These are phyloP conservation scores for Conidiobolus incongruus DNA, from an alignment of 371 early-diverging fungal genomes.

Conservation along the genomic window DNA sequence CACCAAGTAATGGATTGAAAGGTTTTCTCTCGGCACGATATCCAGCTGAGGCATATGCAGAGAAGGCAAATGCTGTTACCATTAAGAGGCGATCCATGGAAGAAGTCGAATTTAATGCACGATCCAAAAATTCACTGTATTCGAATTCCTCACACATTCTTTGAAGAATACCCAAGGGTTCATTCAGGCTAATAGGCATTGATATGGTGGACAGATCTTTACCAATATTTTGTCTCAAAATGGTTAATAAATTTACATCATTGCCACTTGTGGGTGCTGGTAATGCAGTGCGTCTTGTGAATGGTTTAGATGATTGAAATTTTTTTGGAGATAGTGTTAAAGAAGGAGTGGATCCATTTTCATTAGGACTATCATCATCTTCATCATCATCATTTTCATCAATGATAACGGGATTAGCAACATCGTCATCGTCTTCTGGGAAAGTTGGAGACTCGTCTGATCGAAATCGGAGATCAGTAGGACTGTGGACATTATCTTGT, in stretches of 20 bases:
- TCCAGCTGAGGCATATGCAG: conserved; percentile 58
- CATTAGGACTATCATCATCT: conserved; percentile 6
- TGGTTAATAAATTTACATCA: conserved; percentile 59
- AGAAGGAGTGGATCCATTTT: not conserved
- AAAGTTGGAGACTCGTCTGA: conserved; percentile 4
- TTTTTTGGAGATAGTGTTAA: not conserved
- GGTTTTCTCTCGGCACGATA: conserved; percentile 73
- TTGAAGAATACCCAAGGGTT: conserved; percentile 81
- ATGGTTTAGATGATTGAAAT: not conserved
- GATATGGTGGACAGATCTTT: conserved; percentile 82
- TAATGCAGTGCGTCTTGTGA: conserved; percentile 26
- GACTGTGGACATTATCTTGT: not conserved
- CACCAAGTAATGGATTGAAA: conserved; percentile 84
- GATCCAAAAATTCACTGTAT: conserved; percentile 58
- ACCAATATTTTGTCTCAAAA: conserved; percentile 83
- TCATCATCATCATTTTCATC: conserved; percentile 5
- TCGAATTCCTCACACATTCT: conserved; percentile 80
- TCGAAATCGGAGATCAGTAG: not conserved
- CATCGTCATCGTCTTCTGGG: conserved; percentile 8
- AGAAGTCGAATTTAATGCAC: conserved; percentile 32
- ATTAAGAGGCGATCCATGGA: conserved; percentile 53
- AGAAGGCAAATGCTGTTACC: conserved; percentile 66
- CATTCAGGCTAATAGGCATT: conserved; percentile 91
- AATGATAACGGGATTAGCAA: conserved; percentile 4
- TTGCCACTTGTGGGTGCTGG: conserved; percentile 54